Evolutionary conservation across 2,329 filamentous ascomycete species (phyloP).

Genomic region (Myriosclerotinia scirpicola): DNA sequence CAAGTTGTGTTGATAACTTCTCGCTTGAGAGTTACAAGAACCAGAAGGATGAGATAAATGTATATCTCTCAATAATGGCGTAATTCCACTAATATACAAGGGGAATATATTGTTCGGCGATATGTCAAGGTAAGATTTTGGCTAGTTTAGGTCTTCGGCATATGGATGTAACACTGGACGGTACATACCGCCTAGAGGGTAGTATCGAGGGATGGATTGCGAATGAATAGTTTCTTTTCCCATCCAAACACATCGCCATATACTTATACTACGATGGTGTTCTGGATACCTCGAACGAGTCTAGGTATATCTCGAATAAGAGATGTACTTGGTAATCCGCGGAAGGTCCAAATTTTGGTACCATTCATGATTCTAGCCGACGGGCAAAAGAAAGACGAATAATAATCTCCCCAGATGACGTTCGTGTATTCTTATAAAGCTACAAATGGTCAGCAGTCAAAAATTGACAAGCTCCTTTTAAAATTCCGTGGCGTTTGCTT

Average conservation of each 20-base stretch:
- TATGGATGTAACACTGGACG: conserved; percentile 1
- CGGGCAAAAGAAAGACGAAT: conserved; percentile 4
- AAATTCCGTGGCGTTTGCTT: conserved; percentile 3
- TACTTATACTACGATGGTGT: not conserved
- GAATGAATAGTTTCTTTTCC: not conserved
- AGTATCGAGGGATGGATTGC: not conserved
- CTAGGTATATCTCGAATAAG: not conserved
- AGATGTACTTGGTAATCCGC: not conserved
- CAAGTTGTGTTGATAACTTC: not conserved
- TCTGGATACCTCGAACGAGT: not conserved
- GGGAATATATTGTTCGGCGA: conserved; percentile 9
- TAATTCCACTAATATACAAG: not conserved
- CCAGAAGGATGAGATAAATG: not conserved
- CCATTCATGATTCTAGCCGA: not conserved
- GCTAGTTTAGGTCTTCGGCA: not conserved
- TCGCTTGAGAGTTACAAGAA: not conserved
- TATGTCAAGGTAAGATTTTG: not conserved
- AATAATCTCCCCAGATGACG: not conserved
- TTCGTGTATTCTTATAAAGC: not conserved
- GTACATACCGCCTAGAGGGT: conserved; percentile 1
- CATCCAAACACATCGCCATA: not conserved
- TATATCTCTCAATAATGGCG: not conserved
- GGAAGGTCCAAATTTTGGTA: not conserved
- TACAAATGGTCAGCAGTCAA: not conserved
- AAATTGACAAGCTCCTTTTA: not conserved